Conservation (phyloP, 78 protist species). For the Blattamonas nauphoetae region DNA sequence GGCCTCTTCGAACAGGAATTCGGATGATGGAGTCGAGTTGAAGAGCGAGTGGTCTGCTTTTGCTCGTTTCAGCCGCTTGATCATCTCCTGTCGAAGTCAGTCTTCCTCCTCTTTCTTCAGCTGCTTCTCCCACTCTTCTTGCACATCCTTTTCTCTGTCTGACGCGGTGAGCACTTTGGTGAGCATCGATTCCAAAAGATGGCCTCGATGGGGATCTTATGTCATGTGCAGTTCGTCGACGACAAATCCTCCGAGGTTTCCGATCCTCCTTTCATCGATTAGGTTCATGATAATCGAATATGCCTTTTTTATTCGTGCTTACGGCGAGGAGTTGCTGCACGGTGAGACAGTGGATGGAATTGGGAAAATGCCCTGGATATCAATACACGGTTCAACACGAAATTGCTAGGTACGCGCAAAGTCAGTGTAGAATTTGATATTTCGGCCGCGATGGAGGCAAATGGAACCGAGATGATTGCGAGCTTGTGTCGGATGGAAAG, state of each 20-base stretch:
- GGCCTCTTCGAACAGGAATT: no score
- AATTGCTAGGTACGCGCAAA: neutral
- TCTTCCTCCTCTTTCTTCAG: no score
- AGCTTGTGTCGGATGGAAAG: constrained; percentile 3
- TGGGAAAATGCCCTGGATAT: constrained; percentile 39
- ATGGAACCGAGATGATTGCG: constrained; percentile 60
- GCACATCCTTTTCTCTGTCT: no score
- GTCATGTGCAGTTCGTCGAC: constrained; percentile 56
- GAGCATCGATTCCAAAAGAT: constrained; percentile 48
- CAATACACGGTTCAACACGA: constrained; percentile 24
- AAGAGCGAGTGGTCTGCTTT: no score
- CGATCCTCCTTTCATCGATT: constrained; percentile 31
- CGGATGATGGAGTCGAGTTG: no score
- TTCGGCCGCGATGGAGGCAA: constrained; percentile 41
- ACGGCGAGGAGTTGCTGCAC: neutral
- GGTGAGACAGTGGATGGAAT: neutral
- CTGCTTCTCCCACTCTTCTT: no score
- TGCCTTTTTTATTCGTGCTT: constrained; percentile 76
- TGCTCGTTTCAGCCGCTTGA: no score
- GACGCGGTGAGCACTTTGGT: constrained; percentile 34
- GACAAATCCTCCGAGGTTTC: constrained; percentile 58
- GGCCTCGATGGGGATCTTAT: constrained; percentile 48
- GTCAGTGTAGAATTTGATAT: constrained; percentile 3
- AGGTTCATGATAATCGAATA: constrained; percentile 42
- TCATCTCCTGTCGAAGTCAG: no score